phyloP scores from a whole-genome alignment of 2,329 filamentous ascomycete genomes.

The Dichotomopilus funicola region DNA sequence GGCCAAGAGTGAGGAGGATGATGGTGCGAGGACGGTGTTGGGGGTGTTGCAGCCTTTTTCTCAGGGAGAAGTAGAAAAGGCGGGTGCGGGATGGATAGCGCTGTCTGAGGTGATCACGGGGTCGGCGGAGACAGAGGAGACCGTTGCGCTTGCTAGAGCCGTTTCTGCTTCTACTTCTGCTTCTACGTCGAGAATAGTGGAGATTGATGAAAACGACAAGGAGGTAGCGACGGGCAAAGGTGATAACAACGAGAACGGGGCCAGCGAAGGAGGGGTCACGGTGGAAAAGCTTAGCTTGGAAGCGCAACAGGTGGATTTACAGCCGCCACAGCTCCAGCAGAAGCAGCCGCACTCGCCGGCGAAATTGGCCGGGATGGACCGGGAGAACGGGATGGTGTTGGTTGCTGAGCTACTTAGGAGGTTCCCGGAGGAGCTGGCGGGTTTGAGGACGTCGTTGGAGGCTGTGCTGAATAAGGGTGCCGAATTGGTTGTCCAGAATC shows the following conservation, averaged over 20 bases:
- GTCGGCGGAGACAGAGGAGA: constrained; percentile 1
- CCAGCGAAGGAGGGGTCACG: constrained; percentile 12
- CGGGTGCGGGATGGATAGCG: constrained; percentile 34
- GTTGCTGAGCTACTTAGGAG: constrained; percentile 48
- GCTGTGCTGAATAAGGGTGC: constrained; percentile 46
- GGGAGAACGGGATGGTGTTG: constrained; percentile 56
- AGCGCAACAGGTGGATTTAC: constrained; percentile 41
- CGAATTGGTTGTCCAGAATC: constrained; percentile 32
- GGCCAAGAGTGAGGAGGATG: constrained; percentile 37
- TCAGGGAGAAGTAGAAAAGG: neutral
- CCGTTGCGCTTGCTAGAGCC: no score
- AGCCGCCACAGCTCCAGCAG: neutral
- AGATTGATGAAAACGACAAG: neutral
- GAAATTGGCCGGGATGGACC: constrained; percentile 46
- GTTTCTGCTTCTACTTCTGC: neutral
- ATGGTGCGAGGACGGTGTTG: constrained; percentile 43
- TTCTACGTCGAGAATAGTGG: neutral
- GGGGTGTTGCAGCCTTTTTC: constrained; percentile 34
- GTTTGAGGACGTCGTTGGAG: constrained; percentile 36
- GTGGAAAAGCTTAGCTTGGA: constrained; percentile 35
- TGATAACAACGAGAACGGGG: constrained; percentile 11
- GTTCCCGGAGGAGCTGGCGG: constrained; percentile 35
- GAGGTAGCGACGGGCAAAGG: neutral
- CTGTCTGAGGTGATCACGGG: constrained; percentile 47
- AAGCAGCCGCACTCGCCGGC: constrained; percentile 28